phyloP scores from a whole-genome alignment of 1,284 basidiomycete species.

The Cystobasidiaceae sp. region DNA sequence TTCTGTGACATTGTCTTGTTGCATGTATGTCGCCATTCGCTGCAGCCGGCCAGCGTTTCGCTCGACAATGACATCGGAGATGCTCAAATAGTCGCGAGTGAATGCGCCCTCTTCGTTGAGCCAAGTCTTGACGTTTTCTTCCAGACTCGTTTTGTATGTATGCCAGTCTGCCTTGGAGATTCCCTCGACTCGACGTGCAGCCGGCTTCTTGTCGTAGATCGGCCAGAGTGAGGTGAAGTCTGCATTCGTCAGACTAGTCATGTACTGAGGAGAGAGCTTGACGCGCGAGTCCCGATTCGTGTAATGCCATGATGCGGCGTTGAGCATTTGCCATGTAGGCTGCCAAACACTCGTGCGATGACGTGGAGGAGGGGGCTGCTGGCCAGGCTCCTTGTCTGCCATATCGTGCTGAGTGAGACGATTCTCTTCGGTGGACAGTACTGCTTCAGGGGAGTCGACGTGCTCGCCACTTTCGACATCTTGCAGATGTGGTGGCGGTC shows the following conservation, averaged over 20 bases:
- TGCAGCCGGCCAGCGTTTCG: not conserved
- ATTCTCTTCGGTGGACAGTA: too few species aligned
- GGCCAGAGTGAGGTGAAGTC: not conserved
- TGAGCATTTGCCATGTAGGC: slow-evolving; percentile 4
- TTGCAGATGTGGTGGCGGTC: too few species aligned
- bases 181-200: not conserved
- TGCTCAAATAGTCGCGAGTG: slow-evolving; percentile 9
- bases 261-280: not conserved
- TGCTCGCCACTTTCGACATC: too few species aligned
- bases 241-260: not conserved
- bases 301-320: slow-evolving; percentile 6
- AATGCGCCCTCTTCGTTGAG: not conserved
- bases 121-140: not conserved
- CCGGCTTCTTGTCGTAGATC: not conserved
- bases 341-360: too few species aligned
- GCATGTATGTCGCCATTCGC: not conserved
- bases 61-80: not conserved
- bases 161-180: not conserved
- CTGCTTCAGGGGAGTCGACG: too few species aligned
- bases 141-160: not conserved
- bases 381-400: too few species aligned
- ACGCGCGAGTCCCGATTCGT: not conserved
- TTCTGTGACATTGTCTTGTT: not conserved
- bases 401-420: too few species aligned
- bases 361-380: too few species aligned